Base-by-base conservation (phyloP, 345 rosid genomes). In the Aethionema arabicum region DNA sequence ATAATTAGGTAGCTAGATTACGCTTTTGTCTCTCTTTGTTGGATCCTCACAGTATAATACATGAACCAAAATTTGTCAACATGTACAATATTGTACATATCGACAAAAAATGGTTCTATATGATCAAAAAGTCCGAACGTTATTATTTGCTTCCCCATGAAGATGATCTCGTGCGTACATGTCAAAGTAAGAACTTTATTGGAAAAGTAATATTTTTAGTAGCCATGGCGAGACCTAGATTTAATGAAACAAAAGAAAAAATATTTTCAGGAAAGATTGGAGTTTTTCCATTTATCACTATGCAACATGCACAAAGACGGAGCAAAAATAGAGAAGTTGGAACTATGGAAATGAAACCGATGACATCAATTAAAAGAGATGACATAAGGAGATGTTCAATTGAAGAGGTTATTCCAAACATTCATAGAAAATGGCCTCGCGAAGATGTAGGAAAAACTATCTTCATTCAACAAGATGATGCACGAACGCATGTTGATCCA, bases 121-220 rank as follows among this genome's bases (percentile, higher is more conserved):
- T 65, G 61, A 8, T 53, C 15, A 65, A 35, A 16, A 54, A 13
- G 11, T 8, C n/a, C 0, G 45, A 65, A 7, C 53, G 53, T 0
- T 54, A 53, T 11, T 54, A 65, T 32, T 32, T 65, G 11, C 12
- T 42, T 2, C 37, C 12, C 1, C 10, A 31, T 16, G 62, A 65
- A 11, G 55, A 65, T 8, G 70, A 65, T 4, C 62, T 54, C 11
- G 4, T 63, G 5, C 49, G 49, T 3, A 50, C 67, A 2, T 63
- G 38, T 31, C 49, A 51, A 51, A 63, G 31, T 13, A 55, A 55
- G n/a, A 55, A 36, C 11, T 59, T 41, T 13, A 59, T 59, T 30
- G 12, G 40, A 13, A 54, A 65, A 33, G 46, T 65, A 1, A 55
- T 54, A 48, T 50, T 63, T 50, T 50, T 63, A 39, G 67, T 37